Evolutionary conservation across 371 early-diverging fungal species (phyloP), one percentile per base, ranked within the genome.

Genomic region (Furculomyces boomerangus): DNA sequence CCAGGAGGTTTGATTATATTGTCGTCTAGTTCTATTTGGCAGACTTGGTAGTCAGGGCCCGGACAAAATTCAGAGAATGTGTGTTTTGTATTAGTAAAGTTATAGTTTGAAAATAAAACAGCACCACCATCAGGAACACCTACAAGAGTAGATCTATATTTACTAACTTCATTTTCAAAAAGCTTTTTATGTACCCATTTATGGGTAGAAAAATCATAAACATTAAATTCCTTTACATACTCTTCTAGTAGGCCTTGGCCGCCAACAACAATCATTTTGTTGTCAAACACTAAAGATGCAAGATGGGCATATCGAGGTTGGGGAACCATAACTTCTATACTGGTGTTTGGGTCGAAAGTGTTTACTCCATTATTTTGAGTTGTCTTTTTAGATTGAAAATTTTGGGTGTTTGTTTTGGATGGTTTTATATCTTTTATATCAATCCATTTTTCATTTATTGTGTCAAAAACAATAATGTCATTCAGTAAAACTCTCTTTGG

Each of bases 241-340:
- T 73, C 75, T 59, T 83, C 85, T 39, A 70, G 72, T 56, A 84
- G 68, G 49, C 86, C 86, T 64, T 88, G 88, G n/a, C 88, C 88
- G 53, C 88, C 88, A 31, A 88, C 69, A 0, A 86, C 65, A 3
- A 84, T 66, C 41, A 86, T 59, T 30, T 70, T 71, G 59, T 74
- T 74, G n/a, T 74, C 67, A 72, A 44, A 74, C 60, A 37, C 76
- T 69, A 43, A 76, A 57, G 43, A 58, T 5, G 83, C 73, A n/a
- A 86, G 60, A 56, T 88, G 88, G 2, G 88, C 88, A 64, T 86
- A 88, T 26, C 88, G 67, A n/a, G 86, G 75, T 51, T 77, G 73
- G 26, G 87, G 86, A 13, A 75, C 67, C 41, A 71, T 75, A 0
- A 70, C 45, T 0, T 41, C 28, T 29, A 30, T 46, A 1, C 31